Percentiles rank a stretch among this genome's conserved stretches.
Evolutionary conservation across 805 yeast genomes (phyloP).

Genomic region (Suhomyces sp.): DNA sequence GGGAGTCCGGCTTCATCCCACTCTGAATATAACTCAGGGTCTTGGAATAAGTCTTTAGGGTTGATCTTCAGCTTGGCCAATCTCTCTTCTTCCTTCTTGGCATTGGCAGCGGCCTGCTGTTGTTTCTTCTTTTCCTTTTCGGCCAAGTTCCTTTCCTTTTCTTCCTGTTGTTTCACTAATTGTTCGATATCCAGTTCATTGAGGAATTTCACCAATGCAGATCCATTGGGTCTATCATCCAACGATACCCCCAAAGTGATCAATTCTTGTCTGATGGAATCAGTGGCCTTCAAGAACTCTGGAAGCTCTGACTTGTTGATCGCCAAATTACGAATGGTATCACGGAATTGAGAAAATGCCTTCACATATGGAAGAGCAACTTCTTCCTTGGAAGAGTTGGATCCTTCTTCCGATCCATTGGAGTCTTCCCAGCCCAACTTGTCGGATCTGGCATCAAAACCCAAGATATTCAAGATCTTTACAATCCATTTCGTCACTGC

Average conservation of each 20-base stretch:
- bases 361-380: slow-evolving; percentile 76
- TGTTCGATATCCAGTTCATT: slow-evolving; percentile 67
- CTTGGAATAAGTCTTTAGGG: slow-evolving; percentile 74
- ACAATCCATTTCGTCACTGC: slow-evolving; percentile 70
- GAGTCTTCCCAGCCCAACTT: slow-evolving; percentile 76
- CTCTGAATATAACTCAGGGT: slow-evolving; percentile 52
- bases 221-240: slow-evolving; percentile 81
- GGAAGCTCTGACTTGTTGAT: slow-evolving; percentile 55
- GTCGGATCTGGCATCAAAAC: slow-evolving; percentile 71
- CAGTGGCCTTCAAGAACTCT: slow-evolving; percentile 66
- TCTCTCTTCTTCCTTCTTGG: slow-evolving; percentile 62
- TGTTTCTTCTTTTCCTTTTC: slow-evolving; percentile 60
- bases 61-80: slow-evolving; percentile 63
- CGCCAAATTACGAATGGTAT: slow-evolving; percentile 71
- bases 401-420: slow-evolving; percentile 11
- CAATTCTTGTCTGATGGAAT: slow-evolving; percentile 68
- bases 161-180: slow-evolving; percentile 57
- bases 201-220: slow-evolving; percentile 83
- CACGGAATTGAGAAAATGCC: slow-evolving; percentile 77
- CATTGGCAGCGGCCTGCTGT: slow-evolving; percentile 48
- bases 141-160: slow-evolving; percentile 55
- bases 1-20: slow-evolving; percentile 92
- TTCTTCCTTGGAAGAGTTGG: slow-evolving; percentile 52
- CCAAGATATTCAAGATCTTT: slow-evolving; percentile 66
- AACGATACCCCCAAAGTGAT: slow-evolving; percentile 76